These are phyloP conservation scores for Colletotrichum sp. DNA, from an alignment of 2,329 filamentous ascomycete genomes.

Conservation along the genomic window DNA sequence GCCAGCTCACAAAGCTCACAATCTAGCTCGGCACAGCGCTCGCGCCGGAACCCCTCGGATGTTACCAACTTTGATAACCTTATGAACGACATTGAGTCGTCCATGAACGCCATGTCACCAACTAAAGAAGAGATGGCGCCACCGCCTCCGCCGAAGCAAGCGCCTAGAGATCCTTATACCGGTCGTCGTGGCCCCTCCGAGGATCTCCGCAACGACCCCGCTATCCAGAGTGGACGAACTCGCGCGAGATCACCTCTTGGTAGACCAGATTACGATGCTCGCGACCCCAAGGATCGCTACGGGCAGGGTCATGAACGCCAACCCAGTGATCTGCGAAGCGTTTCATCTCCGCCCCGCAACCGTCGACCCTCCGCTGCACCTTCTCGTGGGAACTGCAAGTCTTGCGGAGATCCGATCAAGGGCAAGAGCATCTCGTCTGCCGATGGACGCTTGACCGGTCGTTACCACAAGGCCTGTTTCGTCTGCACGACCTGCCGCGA, in stretches of 20 bases:
- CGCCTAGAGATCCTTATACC: slow-evolving; percentile 18
- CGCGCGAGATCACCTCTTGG: slow-evolving; percentile 28
- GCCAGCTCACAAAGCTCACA: slow-evolving; percentile 66
- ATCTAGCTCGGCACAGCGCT: slow-evolving; percentile 56
- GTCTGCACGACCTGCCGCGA: slow-evolving; percentile 84
- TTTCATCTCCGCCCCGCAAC: slow-evolving; percentile 26
- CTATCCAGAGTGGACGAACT: slow-evolving; percentile 25
- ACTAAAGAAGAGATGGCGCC: slow-evolving; percentile 30
- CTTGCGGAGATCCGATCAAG: slow-evolving; percentile 77
- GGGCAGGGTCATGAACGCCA: slow-evolving; percentile 8
- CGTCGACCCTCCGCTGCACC: slow-evolving; percentile 32
- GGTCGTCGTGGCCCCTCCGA: slow-evolving; percentile 4
- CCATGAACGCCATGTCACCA: slow-evolving; percentile 46
- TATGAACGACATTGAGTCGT: slow-evolving; percentile 61
- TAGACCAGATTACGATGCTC: slow-evolving; percentile 23
- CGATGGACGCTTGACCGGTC: slow-evolving; percentile 87
- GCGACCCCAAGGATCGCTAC: slow-evolving; percentile 16
- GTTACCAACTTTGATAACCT: slow-evolving; percentile 54
- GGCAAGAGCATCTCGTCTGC: slow-evolving; percentile 95
- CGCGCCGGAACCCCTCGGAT: slow-evolving; percentile 43
- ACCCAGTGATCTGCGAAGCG: slow-evolving; percentile 13
- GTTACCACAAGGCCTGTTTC: slow-evolving; percentile 96
- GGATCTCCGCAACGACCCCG: slow-evolving; percentile 38
- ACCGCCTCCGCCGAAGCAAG: slow-evolving; percentile 23
- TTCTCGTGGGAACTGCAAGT: slow-evolving; percentile 80